Percentiles rank a stretch among this genome's conserved stretches.
Evolutionary conservation across 306 rosid species (phyloP).

Genomic region (Vigna hirtella): DNA sequence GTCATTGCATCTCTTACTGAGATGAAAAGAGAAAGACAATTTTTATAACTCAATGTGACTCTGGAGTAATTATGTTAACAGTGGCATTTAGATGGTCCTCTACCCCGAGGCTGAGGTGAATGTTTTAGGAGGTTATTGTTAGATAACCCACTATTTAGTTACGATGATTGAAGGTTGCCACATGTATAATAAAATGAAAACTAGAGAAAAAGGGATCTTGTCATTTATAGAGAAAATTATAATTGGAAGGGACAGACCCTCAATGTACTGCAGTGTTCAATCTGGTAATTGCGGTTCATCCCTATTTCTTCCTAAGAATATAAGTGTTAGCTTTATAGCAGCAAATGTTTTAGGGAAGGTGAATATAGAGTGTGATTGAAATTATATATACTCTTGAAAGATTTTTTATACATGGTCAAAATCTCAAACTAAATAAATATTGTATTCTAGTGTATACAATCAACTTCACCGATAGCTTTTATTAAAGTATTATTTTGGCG

Average conservation of each 20-base stretch:
- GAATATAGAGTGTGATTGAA: conserved; percentile 19
- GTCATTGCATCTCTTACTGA: neutral
- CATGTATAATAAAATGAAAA: neutral
- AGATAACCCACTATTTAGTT: neutral
- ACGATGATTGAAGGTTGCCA: neutral
- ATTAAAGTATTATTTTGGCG: neutral
- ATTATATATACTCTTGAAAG: conserved; percentile 8
- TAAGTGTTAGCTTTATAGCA: conserved; percentile 33
- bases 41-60: neutral
- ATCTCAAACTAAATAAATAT: neutral
- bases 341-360: conserved; percentile 1
- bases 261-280: neutral
- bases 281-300: neutral
- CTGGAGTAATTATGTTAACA: neutral
- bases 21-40: neutral
- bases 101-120: neutral
- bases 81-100: neutral
- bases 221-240: neutral
- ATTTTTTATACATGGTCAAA: neutral
- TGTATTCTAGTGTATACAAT: neutral
- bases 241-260: neutral
- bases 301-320: neutral
- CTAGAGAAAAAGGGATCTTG: neutral
- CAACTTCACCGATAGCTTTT: neutral
- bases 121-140: neutral